Evolutionary conservation across 768 basidiomycete species (phyloP), one percentile per base, ranked within the genome.

Genomic region (Sporobolomyces roseus): DNA sequence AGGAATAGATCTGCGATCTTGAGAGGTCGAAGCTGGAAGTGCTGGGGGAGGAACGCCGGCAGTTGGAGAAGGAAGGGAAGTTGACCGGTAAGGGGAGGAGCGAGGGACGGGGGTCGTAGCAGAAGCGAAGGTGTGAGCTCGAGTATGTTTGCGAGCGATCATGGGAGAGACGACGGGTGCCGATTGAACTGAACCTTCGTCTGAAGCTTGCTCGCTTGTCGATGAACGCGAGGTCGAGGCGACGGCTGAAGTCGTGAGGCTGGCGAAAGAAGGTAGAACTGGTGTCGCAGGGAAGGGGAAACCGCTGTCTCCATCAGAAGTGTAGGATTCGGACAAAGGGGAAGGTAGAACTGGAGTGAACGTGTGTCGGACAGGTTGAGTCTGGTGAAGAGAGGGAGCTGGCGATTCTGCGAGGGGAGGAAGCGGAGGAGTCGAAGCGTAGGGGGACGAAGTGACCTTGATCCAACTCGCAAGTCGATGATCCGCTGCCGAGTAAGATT

Each of bases 341-440:
- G 62, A 64, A 13, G 67, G 67, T 4, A 69, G 56, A 27, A 63
- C 62, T 2, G 67, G 67, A 12, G 67, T 53, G 62, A 52, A 68
- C 0, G 61, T 45, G n/a, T 63, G 67, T 9, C 67, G 67, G 6
- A 41, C 32, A 0, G 66, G 49, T 17, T 51, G 61, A 0, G 66
- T 38, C 10, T 51, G 61, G 1, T 49, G 54, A 13, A 62, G n/a
- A 4, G 29, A 29, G 13, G 53, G 23, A 10, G 56, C 21, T 5
- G 46, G 55, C 1, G 35, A 27, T 9, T 56, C 49, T n/a, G 55
- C 48, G 64, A 32, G 27, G 0, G 65, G 19, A 6, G 9, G 2
- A 17, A 43, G 25, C 3, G 45, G 35, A 16, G 27, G 16, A 59
- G 60, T 13, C 7, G 14, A 23, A 25, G 35, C 0, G 48, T 41